Evolutionary conservation across 306 rosid species (phyloP), one percentile per base, ranked within the genome.

Genomic region (Glycyrrhiza uralensis): DNA sequence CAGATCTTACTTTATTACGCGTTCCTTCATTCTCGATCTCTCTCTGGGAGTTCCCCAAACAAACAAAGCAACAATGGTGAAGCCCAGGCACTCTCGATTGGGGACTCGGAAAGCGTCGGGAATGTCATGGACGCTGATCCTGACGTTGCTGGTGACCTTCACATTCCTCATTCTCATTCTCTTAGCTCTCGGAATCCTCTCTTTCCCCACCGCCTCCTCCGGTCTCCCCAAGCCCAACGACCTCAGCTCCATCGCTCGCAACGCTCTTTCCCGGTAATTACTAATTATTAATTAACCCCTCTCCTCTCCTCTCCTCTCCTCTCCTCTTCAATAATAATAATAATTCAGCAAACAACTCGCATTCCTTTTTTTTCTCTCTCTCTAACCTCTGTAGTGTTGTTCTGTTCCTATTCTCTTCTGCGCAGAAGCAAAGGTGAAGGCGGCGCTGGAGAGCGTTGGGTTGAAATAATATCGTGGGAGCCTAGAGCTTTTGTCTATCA

Each of bases 401-500:
- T 56, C 29, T n/a, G n/a, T n/a, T n/a, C n/a, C n/a, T n/a, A n/a
- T 7, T 4, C 1, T 15, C 11, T 46, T 50, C 77, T 81, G 3
- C 0, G 54, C 51, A 83, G 88, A 19, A 77, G 2, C 20, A 24
- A 72, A 8, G 69, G 24, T 5, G 89, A 79, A 0, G 85, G 87
- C 0, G 81, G 82, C 6, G 49, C 11, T 2, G 68, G 62, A 51
- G 89, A 89, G 30, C 65, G 50, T 12, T 95, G 96, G 99, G 90
- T 85, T 46, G 96, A 95, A 79, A 49, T 87, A 30, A 44, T 95
- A 75, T 91, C 97, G 0, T 95, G 97, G 99, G 92, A 91, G 85
- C 99, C 99, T 49, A 81, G 97, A 84, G 97, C 99, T 6, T 82
- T 89, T 67, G 38, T 95, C 22, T 89, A 89, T 84, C 99, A 95